Evolutionary conservation across 371 early-diverging fungal species (phyloP).

Genomic region (Syncephalis plumigaleata): DNA sequence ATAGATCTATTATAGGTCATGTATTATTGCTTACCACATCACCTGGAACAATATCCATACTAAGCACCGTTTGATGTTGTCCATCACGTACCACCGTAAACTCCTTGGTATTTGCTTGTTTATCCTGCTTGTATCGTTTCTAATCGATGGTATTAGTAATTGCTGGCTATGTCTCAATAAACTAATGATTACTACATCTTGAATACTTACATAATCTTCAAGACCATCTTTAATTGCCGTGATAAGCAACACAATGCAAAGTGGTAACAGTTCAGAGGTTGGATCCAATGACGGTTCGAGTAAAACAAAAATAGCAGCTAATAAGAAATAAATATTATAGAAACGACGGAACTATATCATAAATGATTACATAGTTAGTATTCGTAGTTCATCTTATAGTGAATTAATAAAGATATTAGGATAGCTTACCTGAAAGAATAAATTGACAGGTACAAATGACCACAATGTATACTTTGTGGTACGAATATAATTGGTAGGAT

Average conservation of each 20-base stretch:
- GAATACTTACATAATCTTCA: conserved; percentile 47
- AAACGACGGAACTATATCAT: conserved; percentile 49
- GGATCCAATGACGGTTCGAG: conserved; percentile 36
- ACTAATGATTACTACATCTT: neutral
- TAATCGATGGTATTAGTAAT: conserved; percentile 1
- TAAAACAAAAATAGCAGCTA: conserved; percentile 58
- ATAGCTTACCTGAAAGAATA: conserved; percentile 75
- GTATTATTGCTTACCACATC: conserved; percentile 54
- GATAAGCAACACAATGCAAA: conserved; percentile 46
- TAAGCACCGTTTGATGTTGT: conserved; percentile 13
- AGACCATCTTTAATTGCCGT: conserved; percentile 73
- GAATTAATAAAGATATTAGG: conserved; percentile 46
- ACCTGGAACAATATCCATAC: conserved; percentile 56
- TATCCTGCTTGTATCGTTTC: conserved; percentile 17
- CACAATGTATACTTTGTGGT: conserved; percentile 74
- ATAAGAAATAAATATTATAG: conserved; percentile 61
- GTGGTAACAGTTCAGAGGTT: conserved; percentile 51
- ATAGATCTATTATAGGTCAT: conserved; percentile 68
- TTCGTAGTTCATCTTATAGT: neutral
- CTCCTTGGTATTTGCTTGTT: conserved; percentile 12
- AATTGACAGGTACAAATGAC: conserved; percentile 72
- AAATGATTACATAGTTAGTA: conserved; percentile 61
- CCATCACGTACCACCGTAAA: conserved; percentile 12
- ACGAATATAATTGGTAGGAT: conserved; percentile 34
- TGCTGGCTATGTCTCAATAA: neutral